Evolutionary conservation across 108 stramenopile genomes (phyloP), one percentile per base, ranked within the genome.

Genomic region (Stephanodiscus triporus): DNA sequence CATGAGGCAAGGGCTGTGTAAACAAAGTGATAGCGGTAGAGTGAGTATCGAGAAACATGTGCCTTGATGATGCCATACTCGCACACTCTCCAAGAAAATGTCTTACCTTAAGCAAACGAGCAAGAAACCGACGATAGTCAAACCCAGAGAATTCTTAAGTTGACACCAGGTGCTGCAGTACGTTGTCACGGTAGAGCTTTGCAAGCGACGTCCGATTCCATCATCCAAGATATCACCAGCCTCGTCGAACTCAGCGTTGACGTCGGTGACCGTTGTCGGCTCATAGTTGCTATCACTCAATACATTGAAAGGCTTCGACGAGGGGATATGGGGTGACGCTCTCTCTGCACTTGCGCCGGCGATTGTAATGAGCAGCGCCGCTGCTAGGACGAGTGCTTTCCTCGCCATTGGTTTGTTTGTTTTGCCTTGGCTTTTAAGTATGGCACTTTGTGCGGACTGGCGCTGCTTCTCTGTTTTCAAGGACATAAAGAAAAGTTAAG

Each of bases 111-210:
- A 32, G 65, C 81, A 82, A 55, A 82, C 68, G 22, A 82, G 66
- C 36, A 82, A 37, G 55, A 82, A 66, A 9, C 81, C 81, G 43
- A 82, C 54, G 48, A 82, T 75, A 2, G 81, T 82, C 71, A 78
- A 73, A 26, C 77, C 81, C n/a, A 82, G 10, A 27, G 77, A 78
- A 24, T 82, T 24, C 45, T 82, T 82, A 3, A 82, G 59, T 60
- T 67, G 51, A 36, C 81, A 82, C 77, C 77, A 82, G 26, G 72
- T 73, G 42, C 77, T 82, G 48, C 81, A 82, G 9, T 57, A 60
- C 3, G 58, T 49, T 3, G 73, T 68, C 27, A 50, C 49, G 29
- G 63, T 27, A 17, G 38, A 42, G 20, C 19, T 20, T 61, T 36
- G 53, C 60, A 40, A 40, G 29, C 38, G n/a, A 38, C 32, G 60